Percentiles rank a stretch among this genome's conserved stretches.
phyloP scores from a whole-genome alignment of 805 yeast species.

The Tetrapisispora nanseiensis region DNA sequence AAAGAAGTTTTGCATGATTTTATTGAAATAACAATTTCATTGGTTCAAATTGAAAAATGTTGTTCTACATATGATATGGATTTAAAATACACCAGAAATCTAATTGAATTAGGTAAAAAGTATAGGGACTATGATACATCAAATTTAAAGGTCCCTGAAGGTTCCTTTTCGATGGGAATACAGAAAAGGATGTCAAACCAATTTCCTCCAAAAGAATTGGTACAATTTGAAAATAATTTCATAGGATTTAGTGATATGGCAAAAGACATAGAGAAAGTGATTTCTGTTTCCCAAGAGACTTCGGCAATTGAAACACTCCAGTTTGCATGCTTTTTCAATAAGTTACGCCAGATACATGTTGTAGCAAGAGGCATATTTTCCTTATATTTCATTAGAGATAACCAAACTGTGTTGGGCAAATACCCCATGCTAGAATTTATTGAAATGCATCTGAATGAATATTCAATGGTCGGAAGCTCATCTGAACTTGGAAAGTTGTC shows the following conservation, averaged over 20 bases:
- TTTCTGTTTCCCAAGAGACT: conserved; percentile 25
- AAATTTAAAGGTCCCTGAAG: conserved; percentile 11
- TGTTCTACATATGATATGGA: conserved; percentile 10
- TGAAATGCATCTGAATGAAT: conserved; percentile 35
- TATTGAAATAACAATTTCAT: conserved; percentile 22
- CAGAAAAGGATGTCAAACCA: conserved; percentile 41
- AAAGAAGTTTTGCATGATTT: conserved; percentile 6
- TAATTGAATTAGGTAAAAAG: conserved; percentile 8
- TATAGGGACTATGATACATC: neutral
- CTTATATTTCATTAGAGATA: conserved; percentile 51
- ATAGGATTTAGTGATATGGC: conserved; percentile 25
- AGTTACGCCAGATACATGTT: conserved; percentile 29
- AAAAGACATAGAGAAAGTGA: conserved; percentile 31
- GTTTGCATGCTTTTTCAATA: conserved; percentile 29
- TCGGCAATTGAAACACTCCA: conserved; percentile 26
- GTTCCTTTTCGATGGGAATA: conserved; percentile 38
- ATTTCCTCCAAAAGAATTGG: conserved; percentile 34
- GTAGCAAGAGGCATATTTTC: conserved; percentile 58
- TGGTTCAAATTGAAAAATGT: conserved; percentile 24
- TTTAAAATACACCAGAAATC: conserved; percentile 8
- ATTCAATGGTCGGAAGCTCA: conserved; percentile 20
- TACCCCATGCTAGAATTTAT: conserved; percentile 32
- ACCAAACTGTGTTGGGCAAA: conserved; percentile 47
- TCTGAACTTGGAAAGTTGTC: neutral
- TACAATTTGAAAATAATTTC: conserved; percentile 27